Base-by-base conservation (phyloP, 1,284 basidiomycete species). In the Wolfiporia cocos region DNA sequence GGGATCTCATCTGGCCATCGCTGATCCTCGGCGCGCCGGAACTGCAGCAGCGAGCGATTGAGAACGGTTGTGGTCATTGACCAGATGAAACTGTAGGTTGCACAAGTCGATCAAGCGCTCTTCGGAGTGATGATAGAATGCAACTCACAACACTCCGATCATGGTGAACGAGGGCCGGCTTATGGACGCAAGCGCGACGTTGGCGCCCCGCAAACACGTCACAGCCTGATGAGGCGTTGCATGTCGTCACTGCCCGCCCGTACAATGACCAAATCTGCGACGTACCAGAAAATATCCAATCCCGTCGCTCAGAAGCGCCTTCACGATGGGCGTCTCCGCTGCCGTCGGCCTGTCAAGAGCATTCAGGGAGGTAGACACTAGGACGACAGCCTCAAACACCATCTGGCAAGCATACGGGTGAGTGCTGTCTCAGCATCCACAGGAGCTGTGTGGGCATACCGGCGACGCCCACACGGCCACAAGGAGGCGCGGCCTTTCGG, bases 381-480 rank as follows among this genome's bases (percentile, higher is more conserved):
- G 47, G 4, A 58, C 57, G 32, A 59, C 49, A 15, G 54, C 35
- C 39, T 62, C 59, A 44, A 61, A 63, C 4, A 59, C 36, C 43
- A 60, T 51, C 59, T 61, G 46, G 3, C 11, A 21, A 12, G n/a
- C n/a, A n/a, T n/a, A n/a, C n/a, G n/a, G n/a, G n/a, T n/a, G n/a
- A n/a, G n/a, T n/a, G n/a, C n/a, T n/a, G n/a, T n/a, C n/a, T n/a
- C n/a, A n/a, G n/a, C n/a, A n/a, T n/a, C n/a, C n/a, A n/a, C n/a
- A n/a, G n/a, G n/a, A n/a, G n/a, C n/a, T n/a, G n/a, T n/a, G n/a
- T n/a, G n/a, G n/a, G 42, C 52, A 36, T 37, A 61, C 59, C n/a
- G 59, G 59, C 3, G 51, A 50, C 12, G 54, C 57, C 59, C 59
- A 61, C 2, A 61, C 55, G 0, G 49, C 59, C 32, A 56, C 46